Percentiles rank a stretch among this genome's conserved stretches.
phyloP scores from a whole-genome alignment of 192 early-diverging fungal genomes.

The Lunasporangiospora selenospora region DNA sequence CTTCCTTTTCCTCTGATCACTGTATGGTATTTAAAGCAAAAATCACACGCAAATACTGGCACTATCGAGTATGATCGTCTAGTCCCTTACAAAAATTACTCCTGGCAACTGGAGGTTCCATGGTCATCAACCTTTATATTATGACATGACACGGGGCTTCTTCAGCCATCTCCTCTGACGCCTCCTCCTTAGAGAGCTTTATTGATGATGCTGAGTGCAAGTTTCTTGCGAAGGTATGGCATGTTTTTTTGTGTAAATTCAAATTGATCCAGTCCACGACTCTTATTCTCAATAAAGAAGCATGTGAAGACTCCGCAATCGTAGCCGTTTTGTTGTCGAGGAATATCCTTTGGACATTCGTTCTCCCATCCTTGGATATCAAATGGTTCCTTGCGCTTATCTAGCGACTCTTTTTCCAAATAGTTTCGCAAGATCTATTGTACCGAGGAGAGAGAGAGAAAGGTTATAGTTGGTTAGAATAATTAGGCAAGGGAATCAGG shows the following conservation, averaged over 20 bases:
- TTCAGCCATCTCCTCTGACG: no score
- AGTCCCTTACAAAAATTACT: no score
- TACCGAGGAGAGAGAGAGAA: not conserved
- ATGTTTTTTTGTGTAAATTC: constrained; percentile 80
- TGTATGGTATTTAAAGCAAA: no score
- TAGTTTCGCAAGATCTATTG: constrained; percentile 67
- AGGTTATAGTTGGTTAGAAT: not conserved
- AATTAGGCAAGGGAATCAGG: not conserved
- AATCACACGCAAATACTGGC: no score
- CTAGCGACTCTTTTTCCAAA: constrained; percentile 69
- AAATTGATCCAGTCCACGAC: constrained; percentile 63
- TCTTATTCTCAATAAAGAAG: constrained; percentile 81
- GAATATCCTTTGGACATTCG: constrained; percentile 69
- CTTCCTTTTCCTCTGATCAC: no score
- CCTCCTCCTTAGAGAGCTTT: no score
- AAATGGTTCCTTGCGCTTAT: constrained; percentile 72
- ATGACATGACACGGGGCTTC: no score
- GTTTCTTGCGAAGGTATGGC: constrained; percentile 70
- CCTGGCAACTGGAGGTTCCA: no score
- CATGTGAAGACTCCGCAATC: constrained; percentile 97
- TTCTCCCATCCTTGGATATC: constrained; percentile 73
- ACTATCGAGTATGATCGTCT: no score
- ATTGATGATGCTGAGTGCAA: constrained; percentile 78
- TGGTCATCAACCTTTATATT: no score
- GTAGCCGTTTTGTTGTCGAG: constrained; percentile 84